Evolutionary conservation across 306 rosid species (phyloP).

Genomic region (Castanospermum australe): DNA sequence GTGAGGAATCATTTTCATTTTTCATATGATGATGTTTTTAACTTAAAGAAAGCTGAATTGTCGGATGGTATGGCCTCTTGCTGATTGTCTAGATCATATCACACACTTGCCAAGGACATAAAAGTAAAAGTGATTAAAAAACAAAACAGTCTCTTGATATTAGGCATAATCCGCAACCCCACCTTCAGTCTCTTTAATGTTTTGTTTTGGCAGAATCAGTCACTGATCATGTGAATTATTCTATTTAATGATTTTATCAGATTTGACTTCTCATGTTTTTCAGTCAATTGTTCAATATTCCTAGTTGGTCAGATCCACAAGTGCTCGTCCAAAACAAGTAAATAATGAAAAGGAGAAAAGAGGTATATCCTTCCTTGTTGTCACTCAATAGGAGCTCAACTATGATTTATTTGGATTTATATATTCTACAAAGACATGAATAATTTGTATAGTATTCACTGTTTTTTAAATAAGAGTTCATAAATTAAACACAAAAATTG

Average conservation of each 20-base stretch:
- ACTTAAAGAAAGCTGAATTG: neutral
- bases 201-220: neutral
- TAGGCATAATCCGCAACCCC: neutral
- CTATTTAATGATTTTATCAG: neutral
- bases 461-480: too few species aligned
- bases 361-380: neutral
- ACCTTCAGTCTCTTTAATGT: neutral
- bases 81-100: neutral
- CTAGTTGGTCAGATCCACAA: neutral
- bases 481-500: too few species aligned
- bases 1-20: neutral
- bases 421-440: too few species aligned
- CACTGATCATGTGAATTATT: neutral
- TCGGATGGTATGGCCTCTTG: neutral
- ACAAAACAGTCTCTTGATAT: neutral
- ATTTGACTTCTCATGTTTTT: neutral
- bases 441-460: too few species aligned
- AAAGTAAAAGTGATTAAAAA: too few species aligned
- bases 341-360: neutral
- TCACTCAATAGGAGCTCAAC: neutral
- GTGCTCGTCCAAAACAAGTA: neutral
- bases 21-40: too few species aligned
- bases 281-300: neutral
- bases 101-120: neutral
- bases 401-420: too few species aligned